A percentile compares a stretch with the other conserved stretches of the same genome.
These are phyloP conservation scores for Chlamydomonas reinhardtii DNA, from an alignment of 163 green algal species.

Conservation along the genomic window DNA sequence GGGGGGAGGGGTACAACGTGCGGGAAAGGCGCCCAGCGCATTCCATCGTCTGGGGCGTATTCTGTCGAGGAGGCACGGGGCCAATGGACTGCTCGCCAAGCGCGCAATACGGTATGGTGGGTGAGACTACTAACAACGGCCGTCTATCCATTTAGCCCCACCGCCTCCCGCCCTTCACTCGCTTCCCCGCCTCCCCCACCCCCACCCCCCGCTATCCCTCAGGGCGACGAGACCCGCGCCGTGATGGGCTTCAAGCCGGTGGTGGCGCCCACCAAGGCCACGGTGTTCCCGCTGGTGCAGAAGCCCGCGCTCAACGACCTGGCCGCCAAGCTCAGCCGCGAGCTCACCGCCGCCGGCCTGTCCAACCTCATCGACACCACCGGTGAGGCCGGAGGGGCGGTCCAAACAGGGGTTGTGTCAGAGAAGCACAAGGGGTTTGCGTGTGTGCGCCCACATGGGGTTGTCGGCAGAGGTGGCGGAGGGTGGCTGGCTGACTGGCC, in stretches of 20 bases:
- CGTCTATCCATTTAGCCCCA: too few species aligned
- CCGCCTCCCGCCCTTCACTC: background rate
- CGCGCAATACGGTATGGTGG: too few species aligned
- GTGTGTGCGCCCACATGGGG: too few species aligned
- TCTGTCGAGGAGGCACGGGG: too few species aligned
- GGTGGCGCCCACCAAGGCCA: conserved; percentile 96
- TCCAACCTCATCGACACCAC: conserved; percentile 95
- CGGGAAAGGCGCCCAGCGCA: too few species aligned
- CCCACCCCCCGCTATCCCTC: background rate
- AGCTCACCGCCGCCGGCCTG: conserved; percentile 74
- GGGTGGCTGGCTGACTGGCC: too few species aligned
- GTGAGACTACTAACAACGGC: too few species aligned
- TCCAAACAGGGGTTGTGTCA: too few species aligned
- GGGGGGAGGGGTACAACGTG: background rate
- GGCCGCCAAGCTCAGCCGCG: conserved; percentile 69
- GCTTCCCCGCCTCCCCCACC: background rate
- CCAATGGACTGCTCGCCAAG: too few species aligned
- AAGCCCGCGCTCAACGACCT: conserved; percentile 80
- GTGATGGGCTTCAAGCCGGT: conserved; percentile 94
- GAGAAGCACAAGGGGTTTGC: too few species aligned
- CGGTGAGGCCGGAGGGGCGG: conserved; percentile 31
- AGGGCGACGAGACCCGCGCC: conserved; percentile 68
- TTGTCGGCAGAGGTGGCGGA: too few species aligned
- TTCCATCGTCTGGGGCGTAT: too few species aligned
- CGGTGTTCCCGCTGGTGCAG: conserved; percentile 93